Percentiles rank a stretch among this genome's conserved stretches.
Evolutionary conservation across 1,139 yeast species (phyloP).

Genomic region (Diutina sp.): DNA sequence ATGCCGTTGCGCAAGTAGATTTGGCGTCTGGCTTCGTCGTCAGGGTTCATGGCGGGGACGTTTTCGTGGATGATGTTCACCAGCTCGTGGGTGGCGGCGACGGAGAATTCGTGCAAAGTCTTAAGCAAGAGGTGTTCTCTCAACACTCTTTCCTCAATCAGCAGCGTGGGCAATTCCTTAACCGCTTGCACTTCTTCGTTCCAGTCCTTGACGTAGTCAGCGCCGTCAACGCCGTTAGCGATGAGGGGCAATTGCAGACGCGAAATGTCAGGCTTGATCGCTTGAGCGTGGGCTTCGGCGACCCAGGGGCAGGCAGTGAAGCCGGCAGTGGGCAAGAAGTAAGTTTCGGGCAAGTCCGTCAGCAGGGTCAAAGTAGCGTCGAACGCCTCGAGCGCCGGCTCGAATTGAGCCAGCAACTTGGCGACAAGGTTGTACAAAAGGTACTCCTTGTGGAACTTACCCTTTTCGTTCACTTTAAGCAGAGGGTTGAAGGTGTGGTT

Average conservation of each 20-base stretch:
- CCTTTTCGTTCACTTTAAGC: constrained; percentile 28
- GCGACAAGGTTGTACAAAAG: constrained; percentile 42
- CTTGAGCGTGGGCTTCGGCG: constrained; percentile 17
- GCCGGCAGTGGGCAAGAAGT: constrained; percentile 46
- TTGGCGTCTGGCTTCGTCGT: constrained; percentile 44
- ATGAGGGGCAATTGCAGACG: constrained; percentile 47
- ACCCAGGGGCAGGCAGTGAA: constrained; percentile 71
- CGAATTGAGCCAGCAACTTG: constrained; percentile 41
- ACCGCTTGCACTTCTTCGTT: constrained; percentile 82
- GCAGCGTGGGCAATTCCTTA: constrained; percentile 49
- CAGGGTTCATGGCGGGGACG: constrained; percentile 68
- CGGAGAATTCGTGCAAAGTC: constrained; percentile 67
- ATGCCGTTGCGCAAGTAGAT: constrained; percentile 74
- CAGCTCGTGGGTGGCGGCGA: constrained; percentile 71
- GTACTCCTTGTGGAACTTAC: constrained; percentile 23
- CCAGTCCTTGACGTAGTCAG: constrained; percentile 61
- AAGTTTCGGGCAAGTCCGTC: constrained; percentile 43
- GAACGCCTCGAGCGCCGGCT: constrained; percentile 24
- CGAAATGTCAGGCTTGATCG: constrained; percentile 40
- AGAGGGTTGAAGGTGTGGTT: constrained; percentile 59
- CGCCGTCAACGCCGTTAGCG: constrained; percentile 45
- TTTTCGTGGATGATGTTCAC: constrained; percentile 64
- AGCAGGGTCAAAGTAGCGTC: constrained; percentile 15
- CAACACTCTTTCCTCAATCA: constrained; percentile 54
- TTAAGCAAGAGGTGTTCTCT: constrained; percentile 68